These are phyloP conservation scores for Mycena capillaripes DNA, from an alignment of 768 basidiomycete species.

Conservation along the genomic window DNA sequence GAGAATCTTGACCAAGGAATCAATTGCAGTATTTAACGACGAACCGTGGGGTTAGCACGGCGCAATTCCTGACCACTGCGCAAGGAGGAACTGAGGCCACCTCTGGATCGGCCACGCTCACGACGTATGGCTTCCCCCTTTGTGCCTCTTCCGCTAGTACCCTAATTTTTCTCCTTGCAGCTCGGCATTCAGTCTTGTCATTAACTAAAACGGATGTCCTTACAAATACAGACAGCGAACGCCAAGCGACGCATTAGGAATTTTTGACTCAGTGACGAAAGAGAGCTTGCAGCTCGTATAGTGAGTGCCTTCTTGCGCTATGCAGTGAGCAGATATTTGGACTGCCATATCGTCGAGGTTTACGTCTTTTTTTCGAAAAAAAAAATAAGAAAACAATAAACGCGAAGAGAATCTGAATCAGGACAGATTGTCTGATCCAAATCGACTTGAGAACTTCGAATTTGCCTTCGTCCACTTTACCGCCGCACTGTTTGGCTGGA, in stretches of 20 bases:
- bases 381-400: too few species aligned
- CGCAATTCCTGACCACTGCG: slow-evolving; percentile 70
- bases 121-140: slow-evolving; percentile 56
- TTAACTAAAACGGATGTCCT: slow-evolving; percentile 50
- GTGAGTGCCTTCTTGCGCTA: too few species aligned
- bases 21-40: slow-evolving; percentile 64
- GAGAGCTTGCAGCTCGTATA: too few species aligned
- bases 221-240: neutral
- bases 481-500: slow-evolving; percentile 5
- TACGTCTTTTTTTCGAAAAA: too few species aligned
- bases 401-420: too few species aligned
- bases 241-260: neutral
- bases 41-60: slow-evolving; percentile 58
- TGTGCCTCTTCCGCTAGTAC: neutral
- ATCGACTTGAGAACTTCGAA: too few species aligned
- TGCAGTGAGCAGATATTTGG: too few species aligned
- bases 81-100: slow-evolving; percentile 78
- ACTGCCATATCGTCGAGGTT: too few species aligned
- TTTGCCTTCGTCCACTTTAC: too few species aligned
- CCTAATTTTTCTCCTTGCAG: slow-evolving; percentile 45
- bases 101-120: slow-evolving; percentile 66
- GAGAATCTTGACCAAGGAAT: too few species aligned
- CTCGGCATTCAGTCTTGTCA: slow-evolving; percentile 59
- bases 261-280: too few species aligned
- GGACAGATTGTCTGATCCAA: too few species aligned